Evolutionary conservation across 768 basidiomycete species (phyloP).

Genomic region (Russula foetens): DNA sequence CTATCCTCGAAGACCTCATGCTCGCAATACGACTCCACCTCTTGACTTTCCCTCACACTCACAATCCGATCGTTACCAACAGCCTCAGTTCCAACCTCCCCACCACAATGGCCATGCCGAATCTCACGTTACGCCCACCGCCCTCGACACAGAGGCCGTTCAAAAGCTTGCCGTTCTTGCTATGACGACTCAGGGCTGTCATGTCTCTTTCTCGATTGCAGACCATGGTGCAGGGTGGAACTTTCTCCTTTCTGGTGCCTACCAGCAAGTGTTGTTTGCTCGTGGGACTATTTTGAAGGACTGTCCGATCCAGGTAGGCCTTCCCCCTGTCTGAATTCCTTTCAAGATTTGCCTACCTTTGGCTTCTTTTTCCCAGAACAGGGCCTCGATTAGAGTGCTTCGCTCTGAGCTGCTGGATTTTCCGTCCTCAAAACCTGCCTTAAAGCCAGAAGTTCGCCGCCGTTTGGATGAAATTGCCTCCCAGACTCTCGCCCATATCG

Average conservation of each 20-base stretch:
- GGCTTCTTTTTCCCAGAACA: constrained; percentile 44
- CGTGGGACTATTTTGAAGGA: constrained; percentile 86
- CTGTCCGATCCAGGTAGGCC: constrained; percentile 70
- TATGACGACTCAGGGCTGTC: constrained; percentile 73
- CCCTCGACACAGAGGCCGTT: constrained; percentile 63
- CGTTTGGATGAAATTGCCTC: constrained; percentile 92
- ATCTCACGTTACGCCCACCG: constrained; percentile 27
- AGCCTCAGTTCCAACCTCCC: constrained; percentile 31
- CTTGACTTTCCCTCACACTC: constrained; percentile 47
- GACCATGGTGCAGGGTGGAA: constrained; percentile 76
- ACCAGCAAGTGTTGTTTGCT: constrained; percentile 88
- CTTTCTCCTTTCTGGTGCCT: constrained; percentile 84
- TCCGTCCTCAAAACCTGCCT: constrained; percentile 63
- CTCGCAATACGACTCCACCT: constrained; percentile 54
- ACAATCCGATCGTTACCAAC: constrained; percentile 35
- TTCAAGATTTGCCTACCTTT: constrained; percentile 18
- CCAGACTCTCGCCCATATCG: constrained; percentile 87
- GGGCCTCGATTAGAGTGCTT: constrained; percentile 80
- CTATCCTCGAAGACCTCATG: constrained; percentile 73
- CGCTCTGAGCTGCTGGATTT: constrained; percentile 91
- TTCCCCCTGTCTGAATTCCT: constrained; percentile 12
- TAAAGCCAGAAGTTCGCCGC: constrained; percentile 76
- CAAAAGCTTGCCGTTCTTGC: constrained; percentile 73
- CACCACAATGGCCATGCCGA: constrained; percentile 26
- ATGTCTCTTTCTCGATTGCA: constrained; percentile 68